phyloP scores from a whole-genome alignment of 2,329 filamentous ascomycete species.

The Penicillium hordei region DNA sequence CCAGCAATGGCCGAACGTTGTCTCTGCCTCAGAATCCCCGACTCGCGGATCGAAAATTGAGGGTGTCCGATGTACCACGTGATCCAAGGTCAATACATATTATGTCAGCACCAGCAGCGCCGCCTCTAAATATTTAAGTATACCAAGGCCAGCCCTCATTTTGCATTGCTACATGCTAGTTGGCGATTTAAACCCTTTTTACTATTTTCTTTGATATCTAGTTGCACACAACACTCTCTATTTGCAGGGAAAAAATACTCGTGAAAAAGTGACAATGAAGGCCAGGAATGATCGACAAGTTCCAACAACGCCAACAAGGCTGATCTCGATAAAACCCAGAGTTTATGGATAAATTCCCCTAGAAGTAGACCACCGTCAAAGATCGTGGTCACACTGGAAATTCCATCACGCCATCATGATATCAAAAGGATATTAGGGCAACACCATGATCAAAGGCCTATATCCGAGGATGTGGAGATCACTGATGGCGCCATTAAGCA shows the following conservation, averaged over 20 bases:
- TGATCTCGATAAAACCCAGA: not conserved
- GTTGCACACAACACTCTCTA: not conserved
- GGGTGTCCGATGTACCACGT: conserved; percentile 23
- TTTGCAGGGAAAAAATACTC: not conserved
- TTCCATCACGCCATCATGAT: not conserved
- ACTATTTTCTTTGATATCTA: too few relatives aligned
- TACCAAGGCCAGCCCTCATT: not conserved
- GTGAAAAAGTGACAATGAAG: not conserved
- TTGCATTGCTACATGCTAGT: not conserved
- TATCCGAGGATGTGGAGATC: not conserved
- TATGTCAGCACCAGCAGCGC: not conserved
- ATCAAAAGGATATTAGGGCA: too few relatives aligned
- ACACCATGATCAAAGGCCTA: not conserved
- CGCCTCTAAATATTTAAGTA: not conserved
- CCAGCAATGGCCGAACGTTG: conserved; percentile 33
- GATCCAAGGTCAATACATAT: conserved; percentile 1
- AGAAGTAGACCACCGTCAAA: not conserved
- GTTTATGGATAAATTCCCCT: too few relatives aligned
- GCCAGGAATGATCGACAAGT: not conserved
- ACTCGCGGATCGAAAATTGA: conserved; percentile 29
- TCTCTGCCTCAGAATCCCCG: conserved; percentile 17
- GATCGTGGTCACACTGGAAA: not conserved
- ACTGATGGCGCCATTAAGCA: not conserved
- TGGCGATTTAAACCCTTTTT: not conserved
- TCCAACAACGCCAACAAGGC: not conserved